Percentiles rank a stretch among this genome's conserved stretches.
Conservation (phyloP, 352 stramenopile species). For the Phytopythium litorale region DNA sequence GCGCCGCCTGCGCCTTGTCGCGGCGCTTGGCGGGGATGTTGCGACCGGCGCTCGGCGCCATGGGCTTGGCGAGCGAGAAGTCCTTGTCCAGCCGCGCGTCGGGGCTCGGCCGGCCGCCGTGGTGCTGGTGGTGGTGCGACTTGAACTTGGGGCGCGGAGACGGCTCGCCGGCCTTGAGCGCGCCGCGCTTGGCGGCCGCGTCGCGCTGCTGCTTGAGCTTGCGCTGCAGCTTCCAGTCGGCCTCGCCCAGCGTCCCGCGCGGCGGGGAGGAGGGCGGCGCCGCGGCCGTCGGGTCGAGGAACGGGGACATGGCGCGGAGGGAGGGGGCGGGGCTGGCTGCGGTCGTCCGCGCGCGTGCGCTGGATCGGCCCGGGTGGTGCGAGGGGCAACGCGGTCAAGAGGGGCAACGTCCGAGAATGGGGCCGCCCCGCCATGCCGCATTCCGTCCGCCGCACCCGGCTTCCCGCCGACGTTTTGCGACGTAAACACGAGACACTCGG, state of each 20-base stretch:
- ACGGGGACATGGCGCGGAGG: slow-evolving; percentile 4
- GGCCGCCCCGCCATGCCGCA: neutral
- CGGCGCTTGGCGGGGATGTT: slow-evolving; percentile 33
- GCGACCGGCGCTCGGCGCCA: slow-evolving; percentile 19
- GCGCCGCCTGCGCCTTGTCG: slow-evolving; percentile 7
- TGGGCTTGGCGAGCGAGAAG: slow-evolving; percentile 23
- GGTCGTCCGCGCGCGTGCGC: neutral
- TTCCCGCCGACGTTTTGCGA: neutral
- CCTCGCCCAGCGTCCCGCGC: slow-evolving; percentile 14
- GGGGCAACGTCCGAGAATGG: slow-evolving; percentile 6
- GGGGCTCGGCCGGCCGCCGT: slow-evolving; percentile 18
- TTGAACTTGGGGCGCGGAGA: slow-evolving; percentile 24
- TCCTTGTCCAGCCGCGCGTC: slow-evolving; percentile 36
- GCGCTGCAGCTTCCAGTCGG: slow-evolving; percentile 54
- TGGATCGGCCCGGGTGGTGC: neutral
- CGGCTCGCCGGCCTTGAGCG: slow-evolving; percentile 14
- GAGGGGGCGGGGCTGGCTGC: neutral
- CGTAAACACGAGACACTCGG: slow-evolving; percentile 6
- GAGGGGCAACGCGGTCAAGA: slow-evolving; percentile 5
- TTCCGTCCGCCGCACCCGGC: neutral
- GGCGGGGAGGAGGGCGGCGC: slow-evolving; percentile 1
- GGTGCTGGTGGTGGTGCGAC: slow-evolving; percentile 15
- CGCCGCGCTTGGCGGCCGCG: slow-evolving; percentile 25
- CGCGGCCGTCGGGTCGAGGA: slow-evolving; percentile 5
- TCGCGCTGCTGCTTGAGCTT: slow-evolving; percentile 71